phyloP scores from a whole-genome alignment of 805 yeast genomes.

The Myxozyma sirexii region DNA sequence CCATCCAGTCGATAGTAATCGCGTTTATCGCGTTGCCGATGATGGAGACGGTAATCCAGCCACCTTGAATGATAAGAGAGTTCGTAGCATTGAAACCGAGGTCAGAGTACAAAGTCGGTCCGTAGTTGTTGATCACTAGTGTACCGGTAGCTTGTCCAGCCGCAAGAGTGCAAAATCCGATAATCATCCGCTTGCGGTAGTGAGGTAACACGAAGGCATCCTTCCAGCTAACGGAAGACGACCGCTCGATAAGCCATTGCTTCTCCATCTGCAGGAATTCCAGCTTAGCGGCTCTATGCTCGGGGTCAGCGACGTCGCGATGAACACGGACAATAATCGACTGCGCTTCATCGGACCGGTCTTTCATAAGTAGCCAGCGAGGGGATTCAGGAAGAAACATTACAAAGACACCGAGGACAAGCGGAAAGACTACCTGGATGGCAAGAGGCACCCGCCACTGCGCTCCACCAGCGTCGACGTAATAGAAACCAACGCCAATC shows the following conservation, averaged over 20 bases:
- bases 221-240: constrained; percentile 12
- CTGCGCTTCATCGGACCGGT: constrained; percentile 56
- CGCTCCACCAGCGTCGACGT: constrained; percentile 14
- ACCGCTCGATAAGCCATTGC: constrained; percentile 15
- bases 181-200: constrained; percentile 35
- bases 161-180: constrained; percentile 44
- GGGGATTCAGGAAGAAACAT: constrained; percentile 52
- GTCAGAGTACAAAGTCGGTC: constrained; percentile 37
- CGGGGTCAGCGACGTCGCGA: constrained; percentile 1
- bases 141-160: constrained; percentile 75
- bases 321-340: constrained; percentile 6
- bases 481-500: constrained; percentile 47
- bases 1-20: constrained; percentile 18
- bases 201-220: constrained; percentile 9
- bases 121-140: constrained; percentile 71
- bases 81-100: constrained; percentile 13
- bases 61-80: constrained; percentile 13
- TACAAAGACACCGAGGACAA: neutral
- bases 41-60: constrained; percentile 10
- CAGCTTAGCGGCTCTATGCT: constrained; percentile 7
- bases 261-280: constrained; percentile 23
- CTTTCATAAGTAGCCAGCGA: constrained; percentile 64
- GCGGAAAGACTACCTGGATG: constrained; percentile 50
- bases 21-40: constrained; percentile 12
- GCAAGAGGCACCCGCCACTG: constrained; percentile 77